Base-by-base conservation (phyloP, 164 flowering plant genomes). In the Akebia trifoliata region DNA sequence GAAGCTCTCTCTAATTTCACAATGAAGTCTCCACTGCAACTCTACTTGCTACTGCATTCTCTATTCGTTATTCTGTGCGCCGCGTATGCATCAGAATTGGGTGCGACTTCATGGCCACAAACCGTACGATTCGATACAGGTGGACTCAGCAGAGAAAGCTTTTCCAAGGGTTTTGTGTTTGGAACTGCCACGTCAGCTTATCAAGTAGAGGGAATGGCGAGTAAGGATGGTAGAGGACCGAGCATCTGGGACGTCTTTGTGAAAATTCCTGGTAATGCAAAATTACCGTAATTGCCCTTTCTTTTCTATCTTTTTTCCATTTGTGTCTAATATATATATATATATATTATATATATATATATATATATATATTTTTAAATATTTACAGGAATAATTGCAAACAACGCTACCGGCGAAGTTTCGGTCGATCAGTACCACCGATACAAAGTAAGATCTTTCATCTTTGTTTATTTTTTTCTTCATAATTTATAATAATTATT, bases 351-450 rank as follows among this genome's bases (percentile, higher is more conserved):
- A 29, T 29, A 14, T 25, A 2, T n/a, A 11, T 2, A n/a, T 29
- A 30, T 0, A 15, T 17, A 52, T n/a, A 20, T 6, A 11, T 15
- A 3, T 0, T 40, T 14, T 50, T 6, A 15, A 28, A 48, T 25
- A n/a, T 26, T 54, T 37, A 24, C 57, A 71, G 69, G 63, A 20
- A 55, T 14, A 8, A 45, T 71, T 17, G 68, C 71, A 0, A 52
- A 60, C 3, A 50, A 60, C 14, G 62, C 48, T 15, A 67, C 65
- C 8, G 69, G 49, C 6, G 64, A 63, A 18, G 62, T 71, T 26
- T 2, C 71, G 1, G 71, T 63, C 28, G 75, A 71, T 44, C 65
- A 67, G 51, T 71, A 71, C 43, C 75, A 71, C 28, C 71, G 60
- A 0, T 71, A 67, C 39, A 67, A 67, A 54, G 75, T 67, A 47